These are phyloP conservation scores for Claviceps pusilla DNA, from an alignment of 2,329 filamentous ascomycete genomes.

Conservation along the genomic window DNA sequence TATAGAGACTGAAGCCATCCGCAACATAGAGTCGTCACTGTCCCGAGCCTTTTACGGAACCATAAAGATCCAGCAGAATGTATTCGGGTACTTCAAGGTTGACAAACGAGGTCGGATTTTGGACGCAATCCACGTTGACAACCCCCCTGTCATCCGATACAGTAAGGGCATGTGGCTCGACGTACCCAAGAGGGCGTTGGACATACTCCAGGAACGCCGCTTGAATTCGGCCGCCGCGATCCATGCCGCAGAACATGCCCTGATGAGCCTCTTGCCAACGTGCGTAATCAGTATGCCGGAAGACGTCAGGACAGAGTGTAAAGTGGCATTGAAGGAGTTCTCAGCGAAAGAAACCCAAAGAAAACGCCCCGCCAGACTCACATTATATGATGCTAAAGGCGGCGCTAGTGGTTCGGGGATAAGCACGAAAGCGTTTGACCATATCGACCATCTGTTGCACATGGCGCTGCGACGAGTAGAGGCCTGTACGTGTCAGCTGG, in stretches of 20 bases:
- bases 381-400: constrained; percentile 91
- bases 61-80: constrained; percentile 73
- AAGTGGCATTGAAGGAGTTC: constrained; percentile 77
- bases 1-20: constrained; percentile 77
- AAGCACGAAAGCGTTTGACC: constrained; percentile 85
- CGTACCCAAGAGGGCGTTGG: constrained; percentile 62
- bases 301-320: constrained; percentile 90
- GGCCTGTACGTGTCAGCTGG: constrained; percentile 59
- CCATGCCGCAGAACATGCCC: constrained; percentile 84
- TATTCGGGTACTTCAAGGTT: constrained; percentile 97
- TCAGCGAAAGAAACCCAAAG: constrained; percentile 51
- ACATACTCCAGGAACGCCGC: constrained; percentile 56
- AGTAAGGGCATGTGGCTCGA: constrained; percentile 94
- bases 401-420: constrained; percentile 73
- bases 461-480: constrained; percentile 66
- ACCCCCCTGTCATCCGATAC: constrained; percentile 72
- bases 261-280: constrained; percentile 74
- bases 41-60: constrained; percentile 70
- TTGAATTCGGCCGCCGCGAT: constrained; percentile 81
- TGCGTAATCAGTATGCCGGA: constrained; percentile 82
- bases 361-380: constrained; percentile 75
- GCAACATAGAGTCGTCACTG: constrained; percentile 46
- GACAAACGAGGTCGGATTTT: constrained; percentile 73
- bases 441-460: constrained; percentile 61
- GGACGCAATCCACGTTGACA: constrained; percentile 85